phyloP scores from a whole-genome alignment of 176 grass and related monocot genomes.

The Lolium multiflorum region DNA sequence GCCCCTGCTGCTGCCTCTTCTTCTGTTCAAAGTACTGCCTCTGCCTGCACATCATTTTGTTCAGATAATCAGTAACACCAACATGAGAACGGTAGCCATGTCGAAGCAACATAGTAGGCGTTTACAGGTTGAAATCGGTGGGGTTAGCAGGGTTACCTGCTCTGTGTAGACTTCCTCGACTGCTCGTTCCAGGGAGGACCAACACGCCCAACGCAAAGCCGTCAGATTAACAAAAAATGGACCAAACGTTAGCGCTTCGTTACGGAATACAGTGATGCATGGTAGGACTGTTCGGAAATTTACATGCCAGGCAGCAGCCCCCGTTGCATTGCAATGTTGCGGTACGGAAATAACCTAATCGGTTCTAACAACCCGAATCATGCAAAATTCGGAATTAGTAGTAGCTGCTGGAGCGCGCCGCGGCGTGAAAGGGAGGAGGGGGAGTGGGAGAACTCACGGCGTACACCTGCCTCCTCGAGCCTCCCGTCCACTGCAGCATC shows the following conservation, averaged over 20 bases:
- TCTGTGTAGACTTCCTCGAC: conserved; percentile 59
- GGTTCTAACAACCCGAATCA: neutral
- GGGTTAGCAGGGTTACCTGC: conserved; percentile 63
- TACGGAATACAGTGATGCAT: conserved; percentile 15
- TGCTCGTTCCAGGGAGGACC: neutral
- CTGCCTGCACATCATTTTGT: conserved; percentile 66
- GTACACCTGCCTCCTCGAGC: conserved; percentile 83
- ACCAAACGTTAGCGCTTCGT: conserved; percentile 14
- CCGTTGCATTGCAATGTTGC: neutral
- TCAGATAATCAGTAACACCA: neutral
- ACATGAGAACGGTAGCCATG: conserved; percentile 2
- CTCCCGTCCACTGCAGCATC: conserved; percentile 95
- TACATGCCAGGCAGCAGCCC: conserved; percentile 7
- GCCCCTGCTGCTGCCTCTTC: conserved; percentile 67
- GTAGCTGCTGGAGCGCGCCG: neutral
- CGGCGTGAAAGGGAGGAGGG: neutral
- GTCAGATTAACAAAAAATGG: neutral
- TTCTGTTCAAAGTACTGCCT: conserved; percentile 97
- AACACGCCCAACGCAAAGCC: conserved; percentile 1
- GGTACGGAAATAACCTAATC: neutral
- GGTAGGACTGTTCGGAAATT: conserved; percentile 1
- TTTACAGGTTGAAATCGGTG: conserved; percentile 24
- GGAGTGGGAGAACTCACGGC: conserved; percentile 58
- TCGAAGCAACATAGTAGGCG: neutral
- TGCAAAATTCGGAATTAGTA: neutral